A percentile compares a stretch with the other conserved stretches of the same genome.
Conservation (phyloP, 148 eudicot genomes). For the Arctostaphylos glauca region DNA sequence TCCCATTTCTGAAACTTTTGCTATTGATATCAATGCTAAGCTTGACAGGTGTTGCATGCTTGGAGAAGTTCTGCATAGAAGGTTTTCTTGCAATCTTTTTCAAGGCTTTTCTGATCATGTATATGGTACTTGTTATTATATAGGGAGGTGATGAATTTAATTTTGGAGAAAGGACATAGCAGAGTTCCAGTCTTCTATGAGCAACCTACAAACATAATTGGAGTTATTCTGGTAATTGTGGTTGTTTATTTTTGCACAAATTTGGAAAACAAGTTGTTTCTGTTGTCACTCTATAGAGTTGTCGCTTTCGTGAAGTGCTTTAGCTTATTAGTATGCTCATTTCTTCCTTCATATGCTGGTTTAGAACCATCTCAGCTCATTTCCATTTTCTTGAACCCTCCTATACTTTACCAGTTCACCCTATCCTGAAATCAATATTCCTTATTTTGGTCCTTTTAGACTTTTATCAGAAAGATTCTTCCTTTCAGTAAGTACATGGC, state of each 20-base stretch:
- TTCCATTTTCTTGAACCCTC: background rate
- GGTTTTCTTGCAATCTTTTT: background rate
- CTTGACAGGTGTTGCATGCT: constrained; percentile 61
- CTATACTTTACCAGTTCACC: background rate
- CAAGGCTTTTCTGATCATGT: constrained; percentile 8
- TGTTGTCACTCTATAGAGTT: background rate
- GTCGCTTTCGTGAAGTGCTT: no score
- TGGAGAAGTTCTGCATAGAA: background rate
- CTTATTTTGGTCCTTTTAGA: background rate
- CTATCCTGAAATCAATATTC: background rate
- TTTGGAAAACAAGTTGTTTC: background rate
- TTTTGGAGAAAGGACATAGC: constrained; percentile 88
- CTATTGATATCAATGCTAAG: constrained; percentile 73
- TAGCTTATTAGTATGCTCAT: background rate
- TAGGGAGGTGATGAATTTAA: constrained; percentile 65
- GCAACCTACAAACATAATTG: constrained; percentile 78
- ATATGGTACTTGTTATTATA: constrained; percentile 12
- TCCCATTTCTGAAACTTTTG: constrained; percentile 69
- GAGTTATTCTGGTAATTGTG: constrained; percentile 62
- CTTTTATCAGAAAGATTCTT: background rate
- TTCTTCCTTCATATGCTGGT: background rate
- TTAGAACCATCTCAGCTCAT: background rate
- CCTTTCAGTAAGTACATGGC: background rate
- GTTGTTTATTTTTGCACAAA: background rate
- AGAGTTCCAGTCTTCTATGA: constrained; percentile 86